phyloP scores from a whole-genome alignment of 2,329 filamentous ascomycete genomes.

The Trichophyton equinum region DNA sequence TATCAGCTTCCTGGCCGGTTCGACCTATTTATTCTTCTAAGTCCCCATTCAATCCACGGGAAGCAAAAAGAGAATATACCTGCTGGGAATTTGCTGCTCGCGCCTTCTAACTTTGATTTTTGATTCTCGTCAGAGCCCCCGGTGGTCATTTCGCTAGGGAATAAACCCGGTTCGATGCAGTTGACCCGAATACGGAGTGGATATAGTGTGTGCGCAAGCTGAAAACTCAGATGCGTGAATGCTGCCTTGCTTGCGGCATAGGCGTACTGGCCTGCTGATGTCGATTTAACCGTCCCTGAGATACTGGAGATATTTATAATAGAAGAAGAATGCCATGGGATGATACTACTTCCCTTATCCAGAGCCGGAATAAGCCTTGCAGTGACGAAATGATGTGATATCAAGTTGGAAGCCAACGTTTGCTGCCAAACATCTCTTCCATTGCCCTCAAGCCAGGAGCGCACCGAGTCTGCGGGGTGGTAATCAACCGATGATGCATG shows the following conservation, averaged over 20 bases:
- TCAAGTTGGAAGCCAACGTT: slow-evolving; percentile 3
- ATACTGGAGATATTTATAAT: slow-evolving; percentile 45
- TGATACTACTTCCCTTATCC: slow-evolving; percentile 35
- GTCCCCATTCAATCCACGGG: not conserved
- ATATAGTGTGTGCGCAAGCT: slow-evolving; percentile 44
- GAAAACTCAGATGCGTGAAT: slow-evolving; percentile 42
- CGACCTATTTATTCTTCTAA: slow-evolving; percentile 13
- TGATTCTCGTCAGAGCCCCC: slow-evolving; percentile 40
- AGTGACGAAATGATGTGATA: slow-evolving; percentile 38
- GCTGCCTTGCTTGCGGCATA: slow-evolving; percentile 40
- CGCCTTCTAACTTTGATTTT: slow-evolving; percentile 44
- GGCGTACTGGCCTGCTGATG: slow-evolving; percentile 39
- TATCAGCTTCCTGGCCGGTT: slow-evolving; percentile 47
- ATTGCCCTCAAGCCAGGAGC: slow-evolving; percentile 6
- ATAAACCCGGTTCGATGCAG: slow-evolving; percentile 45
- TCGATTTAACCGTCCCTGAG: slow-evolving; percentile 40
- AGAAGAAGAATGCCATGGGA: slow-evolving; percentile 37
- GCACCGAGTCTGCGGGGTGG: slow-evolving; percentile 9
- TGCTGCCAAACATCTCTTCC: slow-evolving; percentile 6
- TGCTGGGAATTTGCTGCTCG: slow-evolving; percentile 37
- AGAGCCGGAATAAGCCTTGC: slow-evolving; percentile 45
- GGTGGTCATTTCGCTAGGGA: slow-evolving; percentile 47
- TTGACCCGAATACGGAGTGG: slow-evolving; percentile 46
- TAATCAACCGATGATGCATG: slow-evolving; percentile 19
- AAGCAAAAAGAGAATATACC: slow-evolving; percentile 13